A percentile compares a stretch with the other conserved stretches of the same genome.
Evolutionary conservation across 352 stramenopile genomes (phyloP).

Genomic region (Phytophthora foliorum): DNA sequence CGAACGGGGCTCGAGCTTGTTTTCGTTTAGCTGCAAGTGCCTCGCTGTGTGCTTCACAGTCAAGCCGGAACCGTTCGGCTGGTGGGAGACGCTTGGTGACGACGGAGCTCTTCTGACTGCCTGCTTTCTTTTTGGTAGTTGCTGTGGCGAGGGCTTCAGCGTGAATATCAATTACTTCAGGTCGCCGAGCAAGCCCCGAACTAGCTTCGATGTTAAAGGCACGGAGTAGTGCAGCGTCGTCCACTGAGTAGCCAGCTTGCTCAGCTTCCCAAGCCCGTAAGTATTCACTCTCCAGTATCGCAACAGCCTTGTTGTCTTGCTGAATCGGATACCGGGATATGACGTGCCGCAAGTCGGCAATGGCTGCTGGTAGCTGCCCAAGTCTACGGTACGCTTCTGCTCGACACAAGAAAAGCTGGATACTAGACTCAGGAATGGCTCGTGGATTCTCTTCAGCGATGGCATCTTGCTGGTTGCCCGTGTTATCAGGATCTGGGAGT

Average conservation of each 20-base stretch:
- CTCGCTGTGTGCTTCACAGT: slow-evolving; percentile 24
- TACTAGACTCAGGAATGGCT: slow-evolving; percentile 31
- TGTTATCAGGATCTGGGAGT: slow-evolving; percentile 3
- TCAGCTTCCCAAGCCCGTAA: slow-evolving; percentile 49
- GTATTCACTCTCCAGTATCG: slow-evolving; percentile 30
- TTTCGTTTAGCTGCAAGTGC: slow-evolving; percentile 19
- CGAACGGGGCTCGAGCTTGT: slow-evolving; percentile 17
- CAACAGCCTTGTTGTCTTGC: slow-evolving; percentile 24
- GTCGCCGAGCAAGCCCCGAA: slow-evolving; percentile 52
- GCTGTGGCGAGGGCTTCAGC: slow-evolving; percentile 25
- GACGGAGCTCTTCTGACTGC: not conserved
- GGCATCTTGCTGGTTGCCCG: slow-evolving; percentile 26
- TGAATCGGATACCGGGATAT: slow-evolving; percentile 37
- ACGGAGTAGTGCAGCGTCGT: slow-evolving; percentile 56
- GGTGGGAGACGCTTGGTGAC: slow-evolving; percentile 30
- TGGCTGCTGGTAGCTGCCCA: slow-evolving; percentile 57
- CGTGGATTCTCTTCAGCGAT: slow-evolving; percentile 1
- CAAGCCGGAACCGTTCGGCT: slow-evolving; percentile 45
- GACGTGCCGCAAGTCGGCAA: slow-evolving; percentile 52
- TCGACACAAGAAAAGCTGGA: slow-evolving; percentile 54
- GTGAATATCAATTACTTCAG: slow-evolving; percentile 53
- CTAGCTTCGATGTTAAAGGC: slow-evolving; percentile 54
- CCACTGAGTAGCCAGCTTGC: slow-evolving; percentile 58
- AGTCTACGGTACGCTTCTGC: slow-evolving; percentile 56
- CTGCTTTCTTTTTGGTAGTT: slow-evolving; percentile 33